Conservation (phyloP, 1,139 yeast genomes). For the Blastobotrys arbuscula region DNA sequence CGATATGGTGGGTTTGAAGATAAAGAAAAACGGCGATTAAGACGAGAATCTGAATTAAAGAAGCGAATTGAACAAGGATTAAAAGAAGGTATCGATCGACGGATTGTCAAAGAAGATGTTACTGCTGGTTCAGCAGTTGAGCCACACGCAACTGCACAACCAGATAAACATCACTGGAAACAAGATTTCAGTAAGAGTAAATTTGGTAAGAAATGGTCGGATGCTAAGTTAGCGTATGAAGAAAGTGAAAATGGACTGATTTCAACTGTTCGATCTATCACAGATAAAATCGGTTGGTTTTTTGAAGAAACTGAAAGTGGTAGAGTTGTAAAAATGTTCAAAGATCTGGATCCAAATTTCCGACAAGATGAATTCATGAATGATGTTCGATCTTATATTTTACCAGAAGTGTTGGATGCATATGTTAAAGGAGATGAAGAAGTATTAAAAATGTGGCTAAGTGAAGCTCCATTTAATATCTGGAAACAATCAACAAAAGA, state of each 20-base stretch:
- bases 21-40: conserved; percentile 71
- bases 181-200: conserved; percentile 58
- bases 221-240: conserved; percentile 63
- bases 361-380: conserved; percentile 72
- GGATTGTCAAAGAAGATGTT: conserved; percentile 69
- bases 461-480: conserved; percentile 95
- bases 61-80: conserved; percentile 49
- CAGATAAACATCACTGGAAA: conserved; percentile 63
- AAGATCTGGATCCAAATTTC: conserved; percentile 85
- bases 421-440: conserved; percentile 87
- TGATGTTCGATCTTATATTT: conserved; percentile 84
- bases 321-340: conserved; percentile 78
- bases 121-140: conserved; percentile 84
- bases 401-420: conserved; percentile 95
- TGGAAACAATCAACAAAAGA: conserved; percentile 94
- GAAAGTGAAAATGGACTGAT: conserved; percentile 93
- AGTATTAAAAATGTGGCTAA: conserved; percentile 82
- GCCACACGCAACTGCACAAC: conserved; percentile 77
- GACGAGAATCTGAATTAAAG: conserved; percentile 45
- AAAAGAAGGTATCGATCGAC: conserved; percentile 49
- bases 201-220: conserved; percentile 59
- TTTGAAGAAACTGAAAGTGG: conserved; percentile 97
- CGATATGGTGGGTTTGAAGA: conserved; percentile 90
- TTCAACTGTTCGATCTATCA: conserved; percentile 69
- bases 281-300: conserved; percentile 77